phyloP scores from a whole-genome alignment of 2,329 filamentous ascomycete genomes.

The Monosporascus sp. region DNA sequence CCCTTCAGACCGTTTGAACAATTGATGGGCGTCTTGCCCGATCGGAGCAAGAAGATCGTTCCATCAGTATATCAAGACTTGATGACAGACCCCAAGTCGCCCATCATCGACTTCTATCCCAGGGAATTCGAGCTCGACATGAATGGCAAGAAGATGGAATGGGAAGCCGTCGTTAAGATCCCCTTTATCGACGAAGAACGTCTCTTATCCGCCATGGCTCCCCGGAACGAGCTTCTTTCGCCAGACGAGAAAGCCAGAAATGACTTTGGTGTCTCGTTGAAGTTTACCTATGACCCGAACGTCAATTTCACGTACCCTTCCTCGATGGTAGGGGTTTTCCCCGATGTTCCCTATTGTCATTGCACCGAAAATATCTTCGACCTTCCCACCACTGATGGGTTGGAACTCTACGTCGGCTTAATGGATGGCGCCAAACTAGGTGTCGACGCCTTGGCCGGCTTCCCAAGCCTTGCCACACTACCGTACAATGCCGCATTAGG shows the following conservation, averaged over 20 bases:
- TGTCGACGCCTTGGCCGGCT: conserved; percentile 79
- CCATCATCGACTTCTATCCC: conserved; percentile 97
- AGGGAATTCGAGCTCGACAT: conserved; percentile 96
- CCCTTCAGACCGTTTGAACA: conserved; percentile 95
- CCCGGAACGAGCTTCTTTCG: conserved; percentile 73
- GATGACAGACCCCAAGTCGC: conserved; percentile 86
- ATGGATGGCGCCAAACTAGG: conserved; percentile 81
- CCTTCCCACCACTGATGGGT: conserved; percentile 82
- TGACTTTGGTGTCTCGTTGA: conserved; percentile 84
- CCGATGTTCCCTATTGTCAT: conserved; percentile 77
- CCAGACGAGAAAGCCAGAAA: conserved; percentile 78
- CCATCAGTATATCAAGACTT: conserved; percentile 80
- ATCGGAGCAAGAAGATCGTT: conserved; percentile 95
- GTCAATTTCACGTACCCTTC: conserved; percentile 81
- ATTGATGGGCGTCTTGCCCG: conserved; percentile 95
- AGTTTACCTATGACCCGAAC: conserved; percentile 80
- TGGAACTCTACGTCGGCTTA: conserved; percentile 79
- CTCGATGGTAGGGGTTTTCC: conserved; percentile 83
- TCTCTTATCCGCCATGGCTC: conserved; percentile 77
- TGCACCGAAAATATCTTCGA: conserved; percentile 97
- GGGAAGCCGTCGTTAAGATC: conserved; percentile 98
- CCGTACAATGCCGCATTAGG: conserved; percentile 76
- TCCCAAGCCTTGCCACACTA: conserved; percentile 82
- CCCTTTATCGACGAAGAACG: conserved; percentile 95
- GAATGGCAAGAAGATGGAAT: conserved; percentile 99